Evolutionary conservation across 257 asterid species (phyloP).

Genomic region (Euphrasia confusa): DNA sequence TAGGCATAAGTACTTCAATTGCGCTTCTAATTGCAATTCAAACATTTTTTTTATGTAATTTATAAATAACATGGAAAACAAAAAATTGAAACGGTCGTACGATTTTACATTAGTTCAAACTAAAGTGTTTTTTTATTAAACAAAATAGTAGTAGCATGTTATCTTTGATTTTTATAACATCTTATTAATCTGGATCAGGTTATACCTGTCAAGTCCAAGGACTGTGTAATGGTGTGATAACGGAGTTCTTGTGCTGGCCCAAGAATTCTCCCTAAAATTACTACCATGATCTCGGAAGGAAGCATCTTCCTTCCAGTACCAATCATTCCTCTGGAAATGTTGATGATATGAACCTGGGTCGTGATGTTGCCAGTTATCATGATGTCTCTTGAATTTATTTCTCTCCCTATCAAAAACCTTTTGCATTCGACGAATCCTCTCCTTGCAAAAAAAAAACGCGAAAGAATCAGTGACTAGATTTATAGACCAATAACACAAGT

Average conservation of each 20-base stretch:
- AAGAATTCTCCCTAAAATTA: slow-evolving; percentile 45
- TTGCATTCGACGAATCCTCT: slow-evolving; percentile 76
- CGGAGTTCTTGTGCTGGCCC: slow-evolving; percentile 33
- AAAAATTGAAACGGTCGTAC: too few relatives aligned
- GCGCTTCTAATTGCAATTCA: too few relatives aligned
- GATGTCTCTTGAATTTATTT: slow-evolving; percentile 51
- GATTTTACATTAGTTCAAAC: too few relatives aligned
- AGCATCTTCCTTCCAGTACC: slow-evolving; percentile 77
- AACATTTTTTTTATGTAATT: too few relatives aligned
- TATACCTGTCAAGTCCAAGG: slow-evolving; percentile 78
- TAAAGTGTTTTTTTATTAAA: too few relatives aligned
- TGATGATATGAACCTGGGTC: slow-evolving; percentile 54
- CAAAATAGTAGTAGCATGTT: too few relatives aligned
- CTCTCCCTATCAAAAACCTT: slow-evolving; percentile 70
- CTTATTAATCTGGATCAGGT: not conserved
- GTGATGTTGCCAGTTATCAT: slow-evolving; percentile 65
- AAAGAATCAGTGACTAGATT: slow-evolving; percentile 14
- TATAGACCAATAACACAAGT: not conserved
- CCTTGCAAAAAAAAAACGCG: slow-evolving; percentile 38
- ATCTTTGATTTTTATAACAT: not conserved
- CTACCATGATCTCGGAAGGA: slow-evolving; percentile 39
- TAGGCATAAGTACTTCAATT: slow-evolving; percentile 2
- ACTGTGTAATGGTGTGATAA: slow-evolving; percentile 69
- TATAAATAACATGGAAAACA: too few relatives aligned
- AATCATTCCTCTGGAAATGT: slow-evolving; percentile 67